Conservation (phyloP, 2,329 filamentous ascomycete genomes). For the Domatiomyces globalis region DNA sequence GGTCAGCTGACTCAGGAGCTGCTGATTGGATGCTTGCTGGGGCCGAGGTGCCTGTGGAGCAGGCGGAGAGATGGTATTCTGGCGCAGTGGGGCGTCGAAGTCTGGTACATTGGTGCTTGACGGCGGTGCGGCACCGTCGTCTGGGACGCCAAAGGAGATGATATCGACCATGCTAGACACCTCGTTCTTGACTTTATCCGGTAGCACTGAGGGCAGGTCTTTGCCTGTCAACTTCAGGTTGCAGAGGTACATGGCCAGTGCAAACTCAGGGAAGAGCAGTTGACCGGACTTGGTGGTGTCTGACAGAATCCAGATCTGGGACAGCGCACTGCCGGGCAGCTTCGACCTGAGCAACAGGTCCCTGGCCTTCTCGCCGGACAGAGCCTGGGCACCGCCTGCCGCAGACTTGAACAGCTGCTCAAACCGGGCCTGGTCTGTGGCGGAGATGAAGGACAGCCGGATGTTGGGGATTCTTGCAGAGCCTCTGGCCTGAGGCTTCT, state of each 20-base stretch:
- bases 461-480: conserved; percentile 78
- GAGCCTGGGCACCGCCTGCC: conserved; percentile 65
- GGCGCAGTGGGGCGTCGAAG: conserved; percentile 45
- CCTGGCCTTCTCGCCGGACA: conserved; percentile 83
- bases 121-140: conserved; percentile 45
- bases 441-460: conserved; percentile 87
- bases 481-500: conserved; percentile 45
- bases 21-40: conserved; percentile 55
- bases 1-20: conserved; percentile 44
- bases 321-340: conserved; percentile 71
- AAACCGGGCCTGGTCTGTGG: conserved; percentile 87
- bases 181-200: conserved; percentile 83
- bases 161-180: conserved; percentile 99
- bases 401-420: conserved; percentile 96
- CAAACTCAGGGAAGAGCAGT: conserved; percentile 93
- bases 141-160: conserved; percentile 82
- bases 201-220: conserved; percentile 56
- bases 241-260: conserved; percentile 95
- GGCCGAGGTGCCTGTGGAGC: conserved; percentile 51
- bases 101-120: conserved; percentile 53
- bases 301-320: conserved; percentile 86
- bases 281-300: conserved; percentile 95
- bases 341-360: conserved; percentile 81
- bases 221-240: conserved; percentile 86
- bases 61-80: conserved; percentile 37